Evolutionary conservation across 2,329 filamentous ascomycete species (phyloP).

Genomic region (Aquanectria penicillioides): DNA sequence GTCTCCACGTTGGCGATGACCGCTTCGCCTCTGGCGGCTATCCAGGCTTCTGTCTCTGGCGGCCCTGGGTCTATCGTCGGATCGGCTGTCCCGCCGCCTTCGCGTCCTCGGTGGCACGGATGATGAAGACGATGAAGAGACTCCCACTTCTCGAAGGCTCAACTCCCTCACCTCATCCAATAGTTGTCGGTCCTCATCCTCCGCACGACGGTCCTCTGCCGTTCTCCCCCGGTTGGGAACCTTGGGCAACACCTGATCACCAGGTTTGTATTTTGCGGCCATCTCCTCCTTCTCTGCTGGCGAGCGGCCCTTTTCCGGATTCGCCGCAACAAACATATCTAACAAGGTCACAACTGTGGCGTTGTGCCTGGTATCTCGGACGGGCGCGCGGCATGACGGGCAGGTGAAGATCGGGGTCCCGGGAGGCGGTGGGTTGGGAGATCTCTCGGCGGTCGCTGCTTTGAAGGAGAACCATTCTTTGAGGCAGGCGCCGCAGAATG

Average conservation of each 20-base stretch:
- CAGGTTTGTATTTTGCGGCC: slow-evolving; percentile 78
- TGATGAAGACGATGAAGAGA: slow-evolving; percentile 56
- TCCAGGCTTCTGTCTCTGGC: slow-evolving; percentile 45
- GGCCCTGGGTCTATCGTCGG: slow-evolving; percentile 44
- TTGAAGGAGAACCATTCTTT: slow-evolving; percentile 97
- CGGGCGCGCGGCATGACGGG: slow-evolving; percentile 87
- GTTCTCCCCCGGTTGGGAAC: slow-evolving; percentile 62
- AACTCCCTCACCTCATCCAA: slow-evolving; percentile 77
- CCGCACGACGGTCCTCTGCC: slow-evolving; percentile 61
- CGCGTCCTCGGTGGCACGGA: slow-evolving; percentile 45
- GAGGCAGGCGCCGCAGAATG: slow-evolving; percentile 93
- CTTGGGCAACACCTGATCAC: slow-evolving; percentile 81
- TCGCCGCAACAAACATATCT: slow-evolving; percentile 85
- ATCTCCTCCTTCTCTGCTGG: slow-evolving; percentile 81
- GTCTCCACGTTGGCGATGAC: slow-evolving; percentile 37
- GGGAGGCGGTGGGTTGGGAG: slow-evolving; percentile 59
- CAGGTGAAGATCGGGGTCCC: slow-evolving; percentile 77
- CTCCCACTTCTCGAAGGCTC: slow-evolving; percentile 76
- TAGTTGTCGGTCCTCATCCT: slow-evolving; percentile 75
- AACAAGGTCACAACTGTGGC: slow-evolving; percentile 89
- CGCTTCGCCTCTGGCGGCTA: slow-evolving; percentile 42
- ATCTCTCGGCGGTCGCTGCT: slow-evolving; percentile 65
- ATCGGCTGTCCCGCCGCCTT: slow-evolving; percentile 47
- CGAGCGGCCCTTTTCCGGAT: slow-evolving; percentile 78
- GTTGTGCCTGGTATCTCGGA: slow-evolving; percentile 90